Base-by-base conservation (phyloP, 495 filamentous ascomycete genomes). In the Ramalina intermedia region DNA sequence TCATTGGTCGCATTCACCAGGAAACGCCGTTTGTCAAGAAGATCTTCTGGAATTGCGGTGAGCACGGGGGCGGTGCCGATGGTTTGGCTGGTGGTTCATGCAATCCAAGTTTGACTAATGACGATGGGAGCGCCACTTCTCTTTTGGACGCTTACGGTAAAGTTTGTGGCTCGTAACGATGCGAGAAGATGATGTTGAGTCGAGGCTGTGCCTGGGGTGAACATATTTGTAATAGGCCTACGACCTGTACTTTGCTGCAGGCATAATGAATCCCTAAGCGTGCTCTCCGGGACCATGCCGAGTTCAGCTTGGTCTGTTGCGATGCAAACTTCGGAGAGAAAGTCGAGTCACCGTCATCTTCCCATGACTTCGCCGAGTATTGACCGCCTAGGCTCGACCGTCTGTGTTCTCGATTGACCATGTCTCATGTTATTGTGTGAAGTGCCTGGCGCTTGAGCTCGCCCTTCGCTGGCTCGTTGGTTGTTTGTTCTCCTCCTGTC, bases 41-140 rank as follows among this genome's bases (percentile, higher is more conserved):
- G 47, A 55, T 59, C 37, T 59, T 59, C 20, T 59, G 57, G 57
- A 59, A 59, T 35, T 45, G 50, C 36, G 50, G 53, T 24, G 56
- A 55, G 39, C 23, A 17, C 13, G 39, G 33, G 48, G 18, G 18
- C 17, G 14, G 27, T 8, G 13, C 24, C 6, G 18, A 51, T 37
- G 43, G 49, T 16, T 9, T 24, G 14, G 42, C 48, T 14, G 41
- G 43, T 6, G 43, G 39, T 2, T 1, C 23, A 16, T 59, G 54
- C 46, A 56, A 56, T 37, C 54, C 54, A n/a, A 59, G 54, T 39
- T 50, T 59, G 46, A 55, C 51, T 1, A 53, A 56, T 9, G 23
- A 27, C 18, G 55, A 52, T 48, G 54, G 57, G 1, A 52, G 27
- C 29, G 14, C 50, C 23, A 59, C 57, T 8, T 9, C 20, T 3